A percentile compares a stretch with the other conserved stretches of the same genome.
Conservation (phyloP, 768 basidiomycete species). For the Trametes elegans region DNA sequence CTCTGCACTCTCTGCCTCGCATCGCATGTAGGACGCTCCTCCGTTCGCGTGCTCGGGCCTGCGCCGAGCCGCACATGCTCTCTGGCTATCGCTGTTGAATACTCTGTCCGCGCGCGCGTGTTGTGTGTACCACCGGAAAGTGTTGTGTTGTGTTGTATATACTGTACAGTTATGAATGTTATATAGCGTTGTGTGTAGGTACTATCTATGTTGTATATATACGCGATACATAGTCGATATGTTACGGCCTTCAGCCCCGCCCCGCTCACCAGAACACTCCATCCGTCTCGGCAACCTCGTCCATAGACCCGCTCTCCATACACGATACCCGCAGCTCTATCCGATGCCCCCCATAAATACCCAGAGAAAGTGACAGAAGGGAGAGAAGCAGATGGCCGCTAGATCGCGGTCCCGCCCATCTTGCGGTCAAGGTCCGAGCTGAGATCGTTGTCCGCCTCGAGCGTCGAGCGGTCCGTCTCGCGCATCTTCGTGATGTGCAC, state of each 20-base stretch:
- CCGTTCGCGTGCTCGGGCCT: not conserved
- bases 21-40: too few relatives aligned
- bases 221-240: conserved; percentile 1
- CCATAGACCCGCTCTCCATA: not conserved
- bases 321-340: not conserved
- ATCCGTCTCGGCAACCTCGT: not conserved
- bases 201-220: conserved; percentile 22
- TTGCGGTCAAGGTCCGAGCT: not conserved
- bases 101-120: not conserved
- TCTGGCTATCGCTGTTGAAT: not conserved
- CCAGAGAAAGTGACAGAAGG: too few relatives aligned
- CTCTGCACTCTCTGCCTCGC: not conserved
- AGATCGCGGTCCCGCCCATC: too few relatives aligned
- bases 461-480: conserved; percentile 4
- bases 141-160: not conserved
- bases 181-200: not conserved
- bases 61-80: not conserved
- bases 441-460: not conserved
- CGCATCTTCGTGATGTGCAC: conserved; percentile 12
- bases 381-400: too few relatives aligned
- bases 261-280: not conserved
- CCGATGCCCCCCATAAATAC: not conserved
- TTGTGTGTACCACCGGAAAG: not conserved
- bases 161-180: conserved; percentile 5
- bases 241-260: not conserved